phyloP scores from a whole-genome alignment of 2,329 filamentous ascomycete species.

The Aureobasidium sp. region DNA sequence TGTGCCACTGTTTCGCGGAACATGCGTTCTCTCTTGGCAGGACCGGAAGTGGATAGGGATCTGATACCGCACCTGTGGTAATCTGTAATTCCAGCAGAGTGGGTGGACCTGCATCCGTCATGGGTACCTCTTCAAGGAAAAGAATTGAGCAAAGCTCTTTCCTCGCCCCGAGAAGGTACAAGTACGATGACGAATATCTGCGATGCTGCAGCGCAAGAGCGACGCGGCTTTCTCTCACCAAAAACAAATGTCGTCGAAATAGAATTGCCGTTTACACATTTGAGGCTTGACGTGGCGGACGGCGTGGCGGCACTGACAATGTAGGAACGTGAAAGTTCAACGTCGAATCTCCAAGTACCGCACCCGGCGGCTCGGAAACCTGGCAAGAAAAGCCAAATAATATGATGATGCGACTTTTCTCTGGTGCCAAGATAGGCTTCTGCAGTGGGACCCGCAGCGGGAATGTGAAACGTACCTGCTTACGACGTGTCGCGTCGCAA shows the following conservation, averaged over 20 bases:
- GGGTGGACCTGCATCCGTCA: not conserved
- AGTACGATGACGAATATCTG: not conserved
- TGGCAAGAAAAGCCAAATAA: constrained; percentile 1
- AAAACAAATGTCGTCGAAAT: constrained; percentile 10
- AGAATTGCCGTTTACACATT: not conserved
- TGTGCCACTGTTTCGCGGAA: constrained; percentile 2
- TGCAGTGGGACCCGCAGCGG: constrained; percentile 7
- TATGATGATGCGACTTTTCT: not conserved
- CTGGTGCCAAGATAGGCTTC: constrained; percentile 4
- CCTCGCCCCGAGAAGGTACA: not conserved
- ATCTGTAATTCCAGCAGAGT: not conserved
- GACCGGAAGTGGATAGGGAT: not conserved
- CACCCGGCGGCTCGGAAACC: constrained; percentile 1
- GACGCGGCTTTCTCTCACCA: not conserved
- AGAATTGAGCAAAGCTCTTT: not conserved
- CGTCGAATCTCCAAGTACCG: not conserved
- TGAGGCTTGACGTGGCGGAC: constrained; percentile 12
- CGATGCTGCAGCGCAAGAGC: not conserved
- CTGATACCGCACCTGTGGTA: not conserved
- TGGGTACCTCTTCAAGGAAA: not conserved
- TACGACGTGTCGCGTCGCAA: constrained; percentile 8
- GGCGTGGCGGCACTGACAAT: constrained; percentile 13
- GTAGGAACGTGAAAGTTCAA: constrained; percentile 13
- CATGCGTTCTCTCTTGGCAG: constrained; percentile 10
- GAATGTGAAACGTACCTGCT: constrained; percentile 9